Percentiles rank a stretch among this genome's conserved stretches.
These are phyloP conservation scores for Laguncularia racemosa DNA, from an alignment of 345 rosid genomes.

Conservation along the genomic window DNA sequence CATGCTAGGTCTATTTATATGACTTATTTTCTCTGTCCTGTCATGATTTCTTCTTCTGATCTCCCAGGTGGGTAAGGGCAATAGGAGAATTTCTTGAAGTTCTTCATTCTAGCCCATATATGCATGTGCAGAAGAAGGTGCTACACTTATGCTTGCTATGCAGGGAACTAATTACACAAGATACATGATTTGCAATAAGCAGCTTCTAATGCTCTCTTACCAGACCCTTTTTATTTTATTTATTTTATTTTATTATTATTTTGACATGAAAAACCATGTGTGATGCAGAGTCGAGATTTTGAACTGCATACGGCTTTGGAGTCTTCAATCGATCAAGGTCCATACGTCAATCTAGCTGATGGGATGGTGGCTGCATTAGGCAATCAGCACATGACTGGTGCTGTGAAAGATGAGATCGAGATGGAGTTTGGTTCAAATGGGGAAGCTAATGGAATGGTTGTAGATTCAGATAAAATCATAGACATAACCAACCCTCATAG, in stretches of 20 bases:
- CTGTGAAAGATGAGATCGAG: slow-evolving; percentile 5
- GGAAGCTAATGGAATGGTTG: slow-evolving; percentile 4
- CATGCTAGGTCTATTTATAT: no score
- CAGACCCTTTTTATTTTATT: no score
- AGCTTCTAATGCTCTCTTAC: no score
- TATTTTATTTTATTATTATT: no score
- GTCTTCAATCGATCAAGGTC: slow-evolving; percentile 62
- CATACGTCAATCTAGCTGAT: slow-evolving; percentile 53
- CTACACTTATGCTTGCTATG: neutral
- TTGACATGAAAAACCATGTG: neutral
- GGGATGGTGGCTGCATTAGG: slow-evolving; percentile 64
- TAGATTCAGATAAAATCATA: slow-evolving; percentile 17
- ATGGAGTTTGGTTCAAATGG: neutral
- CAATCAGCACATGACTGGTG: slow-evolving; percentile 23
- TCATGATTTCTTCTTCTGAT: neutral
- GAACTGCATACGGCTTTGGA: slow-evolving; percentile 18
- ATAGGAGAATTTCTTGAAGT: slow-evolving; percentile 58
- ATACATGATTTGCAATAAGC: no score
- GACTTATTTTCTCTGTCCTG: no score
- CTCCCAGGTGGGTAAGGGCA: slow-evolving; percentile 88
- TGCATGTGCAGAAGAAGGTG: slow-evolving; percentile 61
- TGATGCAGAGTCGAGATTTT: slow-evolving; percentile 27
- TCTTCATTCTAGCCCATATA: slow-evolving; percentile 50
- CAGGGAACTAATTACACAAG: no score
- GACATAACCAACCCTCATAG: slow-evolving; percentile 10